These are phyloP conservation scores for Blastocystis sp. DNA, from an alignment of 352 stramenopile species.

Conservation along the genomic window DNA sequence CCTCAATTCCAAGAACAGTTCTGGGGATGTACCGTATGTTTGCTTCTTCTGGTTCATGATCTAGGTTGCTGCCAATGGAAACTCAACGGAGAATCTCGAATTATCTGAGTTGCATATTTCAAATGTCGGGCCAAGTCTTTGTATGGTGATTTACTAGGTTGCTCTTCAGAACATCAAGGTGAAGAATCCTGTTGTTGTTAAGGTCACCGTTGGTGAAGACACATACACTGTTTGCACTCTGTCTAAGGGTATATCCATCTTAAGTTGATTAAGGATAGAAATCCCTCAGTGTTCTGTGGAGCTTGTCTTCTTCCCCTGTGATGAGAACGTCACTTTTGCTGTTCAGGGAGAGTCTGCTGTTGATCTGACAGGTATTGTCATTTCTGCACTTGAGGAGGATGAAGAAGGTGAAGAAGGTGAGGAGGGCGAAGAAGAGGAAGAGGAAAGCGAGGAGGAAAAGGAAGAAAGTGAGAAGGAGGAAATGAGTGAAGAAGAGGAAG, in stretches of 20 bases:
- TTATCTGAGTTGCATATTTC: constrained; percentile 61
- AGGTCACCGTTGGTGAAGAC: constrained; percentile 49
- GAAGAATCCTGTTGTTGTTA: constrained; percentile 57
- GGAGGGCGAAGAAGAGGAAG: constrained; percentile 28
- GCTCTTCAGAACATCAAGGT: constrained; percentile 57
- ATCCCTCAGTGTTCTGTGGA: constrained; percentile 61
- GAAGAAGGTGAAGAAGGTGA: constrained; percentile 16
- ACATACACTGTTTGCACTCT: constrained; percentile 53
- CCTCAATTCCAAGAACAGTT: constrained; percentile 67
- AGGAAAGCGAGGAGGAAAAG: constrained; percentile 27
- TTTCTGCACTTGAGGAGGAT: constrained; percentile 56
- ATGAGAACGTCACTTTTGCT: constrained; percentile 58
- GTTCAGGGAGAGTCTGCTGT: constrained; percentile 54
- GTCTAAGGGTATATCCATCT: background rate
- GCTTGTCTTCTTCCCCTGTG: constrained; percentile 45
- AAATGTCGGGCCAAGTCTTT: background rate
- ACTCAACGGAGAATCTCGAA: constrained; percentile 46
- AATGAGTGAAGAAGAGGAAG: constrained; percentile 44
- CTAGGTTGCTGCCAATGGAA: constrained; percentile 43
- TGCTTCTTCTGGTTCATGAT: background rate
- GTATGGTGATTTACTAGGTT: background rate
- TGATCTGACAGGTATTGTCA: constrained; percentile 65
- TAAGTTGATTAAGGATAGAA: background rate
- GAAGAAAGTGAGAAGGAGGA: constrained; percentile 50
- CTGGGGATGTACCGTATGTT: constrained; percentile 54